A percentile compares a stretch with the other conserved stretches of the same genome.
Conservation (phyloP, 768 basidiomycete genomes). For the Nevesoporus exiguus region DNA sequence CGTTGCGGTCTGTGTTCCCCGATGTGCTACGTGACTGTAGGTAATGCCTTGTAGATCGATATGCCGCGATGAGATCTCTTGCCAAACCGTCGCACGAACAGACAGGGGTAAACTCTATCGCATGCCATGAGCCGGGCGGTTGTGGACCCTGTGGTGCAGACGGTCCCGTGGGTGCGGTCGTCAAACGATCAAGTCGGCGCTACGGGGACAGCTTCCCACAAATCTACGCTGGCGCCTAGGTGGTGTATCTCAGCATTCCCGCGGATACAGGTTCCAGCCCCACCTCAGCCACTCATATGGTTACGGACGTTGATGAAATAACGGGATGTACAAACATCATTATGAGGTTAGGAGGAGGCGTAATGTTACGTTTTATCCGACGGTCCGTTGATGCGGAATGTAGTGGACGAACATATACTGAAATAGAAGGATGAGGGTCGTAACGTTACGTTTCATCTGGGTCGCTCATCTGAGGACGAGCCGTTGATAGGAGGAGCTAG, state of each 20-base stretch:
- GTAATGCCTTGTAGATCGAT: slow-evolving; percentile 11
- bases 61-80: slow-evolving; percentile 8
- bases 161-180: slow-evolving; percentile 1
- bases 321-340: slow-evolving; percentile 13
- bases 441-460: slow-evolving; percentile 4
- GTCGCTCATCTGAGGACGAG: slow-evolving; percentile 4
- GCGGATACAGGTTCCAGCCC: slow-evolving; percentile 17
- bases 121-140: neutral
- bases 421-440: neutral
- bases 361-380: slow-evolving; percentile 19
- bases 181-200: neutral
- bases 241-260: slow-evolving; percentile 9
- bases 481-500: slow-evolving; percentile 21
- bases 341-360: slow-evolving; percentile 5
- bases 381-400: slow-evolving; percentile 7
- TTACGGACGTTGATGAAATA: slow-evolving; percentile 19
- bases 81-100: neutral
- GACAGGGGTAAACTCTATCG: slow-evolving; percentile 6
- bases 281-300: slow-evolving; percentile 1
- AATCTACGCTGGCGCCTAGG: slow-evolving; percentile 23
- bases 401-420: slow-evolving; percentile 24
- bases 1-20: neutral
- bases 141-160: neutral
- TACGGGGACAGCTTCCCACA: slow-evolving; percentile 19
- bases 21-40: slow-evolving; percentile 3